Conservation (phyloP, 2,329 filamentous ascomycete species). For the Rutstroemia sp. region DNA sequence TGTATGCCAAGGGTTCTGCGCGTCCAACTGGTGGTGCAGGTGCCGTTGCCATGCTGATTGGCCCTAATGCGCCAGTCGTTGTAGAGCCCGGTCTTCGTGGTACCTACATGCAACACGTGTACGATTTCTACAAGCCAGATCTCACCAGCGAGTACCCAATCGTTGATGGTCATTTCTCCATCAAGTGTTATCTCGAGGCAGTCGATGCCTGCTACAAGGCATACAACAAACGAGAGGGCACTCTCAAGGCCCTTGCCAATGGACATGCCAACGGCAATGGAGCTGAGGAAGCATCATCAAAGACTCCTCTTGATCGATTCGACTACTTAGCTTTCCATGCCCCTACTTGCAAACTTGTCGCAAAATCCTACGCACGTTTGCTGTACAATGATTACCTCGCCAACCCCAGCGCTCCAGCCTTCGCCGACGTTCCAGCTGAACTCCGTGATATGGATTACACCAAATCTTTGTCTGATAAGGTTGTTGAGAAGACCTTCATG, state of each 20-base stretch:
- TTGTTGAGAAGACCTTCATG: conserved; percentile 83
- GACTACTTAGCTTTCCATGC: conserved; percentile 80
- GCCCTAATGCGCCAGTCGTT: conserved; percentile 69
- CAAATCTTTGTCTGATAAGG: conserved; percentile 73
- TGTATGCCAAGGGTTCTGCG: conserved; percentile 77
- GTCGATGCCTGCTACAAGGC: conserved; percentile 76
- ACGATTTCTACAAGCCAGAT: conserved; percentile 89
- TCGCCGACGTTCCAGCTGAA: conserved; percentile 69
- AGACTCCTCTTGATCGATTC: conserved; percentile 69
- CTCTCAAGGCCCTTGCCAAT: conserved; percentile 43
- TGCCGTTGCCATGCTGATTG: conserved; percentile 70
- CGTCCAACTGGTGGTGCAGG: conserved; percentile 76
- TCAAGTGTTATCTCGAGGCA: conserved; percentile 75
- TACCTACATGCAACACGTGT: conserved; percentile 75
- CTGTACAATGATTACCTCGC: conserved; percentile 80
- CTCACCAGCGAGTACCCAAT: conserved; percentile 81
- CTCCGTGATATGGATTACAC: conserved; percentile 72
- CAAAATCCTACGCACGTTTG: conserved; percentile 77
- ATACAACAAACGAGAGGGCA: conserved; percentile 67
- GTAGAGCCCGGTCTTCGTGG: conserved; percentile 73
- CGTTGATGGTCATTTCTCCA: conserved; percentile 76
- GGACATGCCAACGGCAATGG: conserved; percentile 46
- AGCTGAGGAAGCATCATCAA: conserved; percentile 30
- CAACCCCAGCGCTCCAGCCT: conserved; percentile 58
- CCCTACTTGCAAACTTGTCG: conserved; percentile 79